These are phyloP conservation scores for Syncephalis fuscata DNA, from an alignment of 371 early-diverging fungal species.

Conservation along the genomic window DNA sequence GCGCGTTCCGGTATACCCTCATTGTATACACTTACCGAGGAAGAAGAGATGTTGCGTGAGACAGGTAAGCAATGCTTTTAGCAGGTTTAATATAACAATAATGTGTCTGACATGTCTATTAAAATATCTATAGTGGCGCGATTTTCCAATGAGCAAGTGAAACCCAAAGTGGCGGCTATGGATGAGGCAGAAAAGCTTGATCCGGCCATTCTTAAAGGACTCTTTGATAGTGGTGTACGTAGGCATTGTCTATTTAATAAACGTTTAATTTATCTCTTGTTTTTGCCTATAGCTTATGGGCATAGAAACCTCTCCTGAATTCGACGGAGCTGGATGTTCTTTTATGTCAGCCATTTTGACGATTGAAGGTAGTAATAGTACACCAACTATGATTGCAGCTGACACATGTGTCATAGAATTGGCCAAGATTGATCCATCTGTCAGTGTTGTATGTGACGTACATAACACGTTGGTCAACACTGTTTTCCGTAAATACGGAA, in stretches of 20 bases:
- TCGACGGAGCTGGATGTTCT: slow-evolving; percentile 71
- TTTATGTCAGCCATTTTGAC: slow-evolving; percentile 86
- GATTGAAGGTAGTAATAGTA: slow-evolving; percentile 50
- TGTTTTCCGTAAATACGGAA: slow-evolving; percentile 76
- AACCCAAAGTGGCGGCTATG: slow-evolving; percentile 83
- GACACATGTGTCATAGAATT: slow-evolving; percentile 33
- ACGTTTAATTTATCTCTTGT: neutral
- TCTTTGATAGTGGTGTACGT: slow-evolving; percentile 81
- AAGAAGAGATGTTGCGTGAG: slow-evolving; percentile 62
- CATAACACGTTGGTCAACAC: slow-evolving; percentile 97
- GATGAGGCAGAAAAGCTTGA: slow-evolving; percentile 84
- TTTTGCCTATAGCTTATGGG: slow-evolving; percentile 68
- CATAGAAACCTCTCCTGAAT: slow-evolving; percentile 72
- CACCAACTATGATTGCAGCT: neutral
- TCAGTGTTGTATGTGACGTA: slow-evolving; percentile 88
- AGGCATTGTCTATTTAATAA: neutral
- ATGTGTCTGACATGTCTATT: neutral
- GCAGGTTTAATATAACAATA: no score
- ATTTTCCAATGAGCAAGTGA: slow-evolving; percentile 69
- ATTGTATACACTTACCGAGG: slow-evolving; percentile 41
- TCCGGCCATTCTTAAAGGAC: slow-evolving; percentile 56
- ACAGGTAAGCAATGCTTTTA: slow-evolving; percentile 22
- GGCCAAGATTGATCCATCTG: slow-evolving; percentile 90
- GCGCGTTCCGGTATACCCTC: slow-evolving; percentile 16
- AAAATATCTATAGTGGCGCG: slow-evolving; percentile 37